These are phyloP conservation scores for Podospora conica DNA, from an alignment of 495 filamentous ascomycete species.

Conservation along the genomic window DNA sequence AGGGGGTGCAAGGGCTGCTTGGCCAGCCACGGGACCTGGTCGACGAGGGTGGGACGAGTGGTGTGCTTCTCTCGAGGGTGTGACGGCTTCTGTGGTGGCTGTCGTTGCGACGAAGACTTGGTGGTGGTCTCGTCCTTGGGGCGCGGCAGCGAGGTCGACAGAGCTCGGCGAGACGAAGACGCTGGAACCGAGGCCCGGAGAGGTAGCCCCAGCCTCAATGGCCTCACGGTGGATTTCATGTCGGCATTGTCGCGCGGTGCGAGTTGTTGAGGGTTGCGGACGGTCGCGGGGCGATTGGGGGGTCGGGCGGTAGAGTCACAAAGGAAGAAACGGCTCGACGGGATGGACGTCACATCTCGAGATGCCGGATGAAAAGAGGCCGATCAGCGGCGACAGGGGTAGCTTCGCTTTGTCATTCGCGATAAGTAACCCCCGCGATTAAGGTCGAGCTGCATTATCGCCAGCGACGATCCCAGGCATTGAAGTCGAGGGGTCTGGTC, in stretches of 20 bases:
- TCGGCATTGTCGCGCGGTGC: conserved; percentile 34
- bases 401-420: neutral
- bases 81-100: conserved; percentile 5
- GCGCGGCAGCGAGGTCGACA: conserved; percentile 12
- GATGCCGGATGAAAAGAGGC: neutral
- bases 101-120: conserved; percentile 4
- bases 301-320: neutral
- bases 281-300: neutral
- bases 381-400: conserved; percentile 1
- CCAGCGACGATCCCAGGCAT: neutral
- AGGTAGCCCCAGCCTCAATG: conserved; percentile 31
- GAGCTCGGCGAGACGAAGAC: conserved; percentile 1
- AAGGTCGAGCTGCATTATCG: neutral
- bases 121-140: conserved; percentile 3
- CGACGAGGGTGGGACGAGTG: conserved; percentile 36
- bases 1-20: conserved; percentile 71
- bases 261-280: neutral
- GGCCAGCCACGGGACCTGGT: conserved; percentile 72
- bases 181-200: conserved; percentile 25
- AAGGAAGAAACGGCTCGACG: conserved; percentile 1
- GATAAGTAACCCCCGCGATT: neutral
- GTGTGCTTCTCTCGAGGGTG: conserved; percentile 2
- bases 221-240: conserved; percentile 37
- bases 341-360: neutral
- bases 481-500: neutral